These are phyloP conservation scores for Coelastrella sp. DNA, from an alignment of 139 green algal species.

Conservation along the genomic window DNA sequence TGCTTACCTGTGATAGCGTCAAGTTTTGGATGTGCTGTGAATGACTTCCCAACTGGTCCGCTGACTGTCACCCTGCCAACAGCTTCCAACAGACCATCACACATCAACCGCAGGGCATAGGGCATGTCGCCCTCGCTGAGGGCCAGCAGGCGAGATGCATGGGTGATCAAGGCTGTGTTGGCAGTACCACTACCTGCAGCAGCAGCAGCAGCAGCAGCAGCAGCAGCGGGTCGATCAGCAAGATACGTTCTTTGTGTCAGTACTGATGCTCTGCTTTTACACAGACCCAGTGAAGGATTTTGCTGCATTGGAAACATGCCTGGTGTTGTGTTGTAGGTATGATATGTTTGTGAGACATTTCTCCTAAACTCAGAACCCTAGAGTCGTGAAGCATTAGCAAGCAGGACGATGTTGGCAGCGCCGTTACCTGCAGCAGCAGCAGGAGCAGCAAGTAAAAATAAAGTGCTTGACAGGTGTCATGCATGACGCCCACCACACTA, in stretches of 20 bases:
- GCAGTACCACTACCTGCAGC: constrained; percentile 46
- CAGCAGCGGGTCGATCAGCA: neutral
- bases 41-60: constrained; percentile 64
- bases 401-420: too few species aligned
- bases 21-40: constrained; percentile 92
- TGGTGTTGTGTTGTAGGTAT: too few species aligned
- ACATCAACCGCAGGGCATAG: constrained; percentile 46
- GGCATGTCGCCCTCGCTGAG: constrained; percentile 85
- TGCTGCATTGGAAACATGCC: too few species aligned
- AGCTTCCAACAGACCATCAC: neutral
- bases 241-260: neutral
- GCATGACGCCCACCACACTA: neutral
- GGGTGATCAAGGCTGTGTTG: constrained; percentile 83
- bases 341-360: too few species aligned
- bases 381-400: too few species aligned
- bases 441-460: too few species aligned
- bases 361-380: too few species aligned
- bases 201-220: neutral
- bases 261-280: too few species aligned
- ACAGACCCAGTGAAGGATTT: too few species aligned
- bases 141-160: constrained; percentile 78
- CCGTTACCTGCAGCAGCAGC: too few species aligned
- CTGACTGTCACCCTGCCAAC: constrained; percentile 35
- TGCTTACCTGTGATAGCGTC: constrained; percentile 66
- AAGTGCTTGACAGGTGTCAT: too few species aligned